phyloP scores from a whole-genome alignment of 768 basidiomycete genomes.

The Cyclocybe cylindracea region DNA sequence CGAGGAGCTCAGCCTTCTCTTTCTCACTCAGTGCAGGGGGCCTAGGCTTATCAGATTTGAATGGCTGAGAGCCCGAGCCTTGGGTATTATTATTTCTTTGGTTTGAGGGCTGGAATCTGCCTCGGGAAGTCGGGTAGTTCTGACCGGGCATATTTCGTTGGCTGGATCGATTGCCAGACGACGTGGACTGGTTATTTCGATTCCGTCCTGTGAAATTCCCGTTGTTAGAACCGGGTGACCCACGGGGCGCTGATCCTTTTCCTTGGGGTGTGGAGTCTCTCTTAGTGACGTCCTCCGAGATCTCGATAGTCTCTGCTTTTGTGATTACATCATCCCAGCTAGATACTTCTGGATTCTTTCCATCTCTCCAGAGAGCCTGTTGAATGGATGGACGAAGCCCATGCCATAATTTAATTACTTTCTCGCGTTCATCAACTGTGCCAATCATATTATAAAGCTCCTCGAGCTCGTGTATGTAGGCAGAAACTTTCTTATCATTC shows the following conservation, averaged over 20 bases:
- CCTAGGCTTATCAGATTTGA: background rate
- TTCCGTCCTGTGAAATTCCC: too few species aligned
- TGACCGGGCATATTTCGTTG: too few species aligned
- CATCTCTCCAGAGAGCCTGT: background rate
- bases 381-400: background rate
- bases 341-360: background rate
- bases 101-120: too few species aligned
- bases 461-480: too few species aligned
- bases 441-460: too few species aligned
- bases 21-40: background rate
- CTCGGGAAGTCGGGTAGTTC: too few species aligned
- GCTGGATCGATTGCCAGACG: too few species aligned
- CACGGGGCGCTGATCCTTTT: background rate
- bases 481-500: too few species aligned
- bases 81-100: background rate
- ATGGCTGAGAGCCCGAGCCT: background rate
- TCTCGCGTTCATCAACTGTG: background rate
- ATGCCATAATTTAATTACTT: background rate
- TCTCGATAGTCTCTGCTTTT: background rate
- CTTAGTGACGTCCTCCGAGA: background rate
- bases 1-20: conserved; percentile 2
- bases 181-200: too few species aligned
- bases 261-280: background rate
- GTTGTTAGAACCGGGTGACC: too few species aligned
- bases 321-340: background rate